These are phyloP conservation scores for Colletotrichum chrysophilum DNA, from an alignment of 2,329 filamentous ascomycete species.

Conservation along the genomic window DNA sequence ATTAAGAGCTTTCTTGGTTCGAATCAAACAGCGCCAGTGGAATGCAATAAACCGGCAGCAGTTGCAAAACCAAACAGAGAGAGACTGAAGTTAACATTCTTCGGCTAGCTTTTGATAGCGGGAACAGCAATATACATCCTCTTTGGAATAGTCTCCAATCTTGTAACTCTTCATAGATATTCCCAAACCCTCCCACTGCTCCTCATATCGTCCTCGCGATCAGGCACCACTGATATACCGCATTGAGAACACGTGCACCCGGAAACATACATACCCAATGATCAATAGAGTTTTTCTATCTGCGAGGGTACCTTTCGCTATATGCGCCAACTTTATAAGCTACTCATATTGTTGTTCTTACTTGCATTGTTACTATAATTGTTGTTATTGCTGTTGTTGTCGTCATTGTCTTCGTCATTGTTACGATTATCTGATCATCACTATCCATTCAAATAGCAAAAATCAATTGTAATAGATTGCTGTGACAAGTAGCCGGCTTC, in stretches of 20 bases:
- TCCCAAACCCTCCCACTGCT: background rate
- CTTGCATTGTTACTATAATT: background rate
- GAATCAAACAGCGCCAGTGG: background rate
- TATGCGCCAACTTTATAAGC: background rate
- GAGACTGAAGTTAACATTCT: background rate
- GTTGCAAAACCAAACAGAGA: background rate
- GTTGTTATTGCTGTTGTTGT: accelerated
- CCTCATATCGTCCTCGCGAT: background rate
- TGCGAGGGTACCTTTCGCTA: background rate
- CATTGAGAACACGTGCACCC: background rate
- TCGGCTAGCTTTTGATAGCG: background rate
- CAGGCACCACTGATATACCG: background rate
- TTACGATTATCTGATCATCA: background rate
- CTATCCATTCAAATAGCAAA: background rate
- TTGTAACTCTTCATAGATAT: background rate
- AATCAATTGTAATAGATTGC: background rate
- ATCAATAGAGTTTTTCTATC: background rate
- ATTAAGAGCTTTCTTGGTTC: background rate
- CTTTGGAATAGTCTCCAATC: background rate
- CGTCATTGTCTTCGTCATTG: background rate
- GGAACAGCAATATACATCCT: background rate
- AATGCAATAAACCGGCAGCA: background rate
- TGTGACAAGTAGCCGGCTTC: background rate
- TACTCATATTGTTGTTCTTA: background rate
- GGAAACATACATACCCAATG: background rate